Percentiles rank a stretch among this genome's conserved stretches.
These are phyloP conservation scores for Hyphopichia buzzinii DNA, from an alignment of 1,139 yeast genomes.

Conservation along the genomic window DNA sequence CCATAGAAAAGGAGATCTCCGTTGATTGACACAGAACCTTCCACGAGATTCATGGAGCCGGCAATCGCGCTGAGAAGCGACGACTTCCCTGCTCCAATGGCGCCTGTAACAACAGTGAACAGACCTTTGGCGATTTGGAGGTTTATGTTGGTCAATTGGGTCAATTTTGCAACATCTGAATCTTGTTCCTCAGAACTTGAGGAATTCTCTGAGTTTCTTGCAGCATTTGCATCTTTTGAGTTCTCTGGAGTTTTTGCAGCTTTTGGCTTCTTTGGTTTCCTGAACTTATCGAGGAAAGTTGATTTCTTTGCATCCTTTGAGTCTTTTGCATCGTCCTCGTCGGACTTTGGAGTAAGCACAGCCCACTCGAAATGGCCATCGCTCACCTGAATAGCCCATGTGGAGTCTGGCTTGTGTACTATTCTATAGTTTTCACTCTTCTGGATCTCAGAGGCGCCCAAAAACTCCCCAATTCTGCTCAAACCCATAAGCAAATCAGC, in stretches of 20 bases:
- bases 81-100: conserved; percentile 23
- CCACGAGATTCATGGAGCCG: conserved; percentile 20
- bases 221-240: conserved; percentile 12
- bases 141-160: conserved; percentile 9
- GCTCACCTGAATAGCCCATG: conserved; percentile 43
- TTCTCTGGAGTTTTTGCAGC: conserved; percentile 12
- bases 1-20: conserved; percentile 18
- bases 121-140: conserved; percentile 16
- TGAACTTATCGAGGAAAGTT: no score
- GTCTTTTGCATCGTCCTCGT: conserved; percentile 15
- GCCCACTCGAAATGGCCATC: conserved; percentile 73
- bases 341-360: conserved; percentile 30
- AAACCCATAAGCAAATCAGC: conserved; percentile 13
- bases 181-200: conserved; percentile 3
- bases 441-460: conserved; percentile 30
- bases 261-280: no score
- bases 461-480: conserved; percentile 44
- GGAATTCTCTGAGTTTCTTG: conserved; percentile 12
- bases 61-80: conserved; percentile 22
- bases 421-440: conserved; percentile 14
- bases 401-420: conserved; percentile 17
- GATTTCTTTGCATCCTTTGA: not conserved
- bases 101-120: conserved; percentile 21
- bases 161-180: not conserved
- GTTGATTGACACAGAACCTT: conserved; percentile 16